phyloP scores from a whole-genome alignment of 495 filamentous ascomycete genomes.

The Neurospora hispaniola region DNA sequence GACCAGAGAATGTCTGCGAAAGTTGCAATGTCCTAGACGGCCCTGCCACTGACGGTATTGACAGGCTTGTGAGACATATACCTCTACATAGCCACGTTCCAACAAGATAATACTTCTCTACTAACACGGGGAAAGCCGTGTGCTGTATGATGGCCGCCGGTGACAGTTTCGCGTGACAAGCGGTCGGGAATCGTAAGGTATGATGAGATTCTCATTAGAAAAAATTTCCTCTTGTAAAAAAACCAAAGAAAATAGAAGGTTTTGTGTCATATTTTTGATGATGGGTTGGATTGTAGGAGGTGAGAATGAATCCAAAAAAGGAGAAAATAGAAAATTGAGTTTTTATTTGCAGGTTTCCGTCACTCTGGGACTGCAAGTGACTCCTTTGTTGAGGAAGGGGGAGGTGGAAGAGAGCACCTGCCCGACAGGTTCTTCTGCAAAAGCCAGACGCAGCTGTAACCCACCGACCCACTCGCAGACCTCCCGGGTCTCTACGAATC shows the following conservation, averaged over 20 bases:
- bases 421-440: no score
- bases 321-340: no score
- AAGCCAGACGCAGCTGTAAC: no score
- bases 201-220: background rate
- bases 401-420: no score
- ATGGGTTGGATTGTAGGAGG: background rate
- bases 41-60: background rate
- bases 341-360: no score
- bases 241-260: background rate
- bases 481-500: no score
- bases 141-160: background rate
- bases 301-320: background rate
- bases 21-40: background rate
- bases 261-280: background rate
- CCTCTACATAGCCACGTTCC: background rate
- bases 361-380: no score
- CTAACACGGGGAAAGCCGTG: background rate
- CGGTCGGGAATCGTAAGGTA: background rate
- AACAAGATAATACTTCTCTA: background rate
- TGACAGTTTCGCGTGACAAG: background rate
- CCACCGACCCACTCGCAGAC: no score
- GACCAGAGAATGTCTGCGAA: background rate
- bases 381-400: no score
- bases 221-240: no score
- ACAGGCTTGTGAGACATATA: background rate